Base-by-base conservation (phyloP, 2,329 filamentous ascomycete species). In the Aspergillus fischeri region DNA sequence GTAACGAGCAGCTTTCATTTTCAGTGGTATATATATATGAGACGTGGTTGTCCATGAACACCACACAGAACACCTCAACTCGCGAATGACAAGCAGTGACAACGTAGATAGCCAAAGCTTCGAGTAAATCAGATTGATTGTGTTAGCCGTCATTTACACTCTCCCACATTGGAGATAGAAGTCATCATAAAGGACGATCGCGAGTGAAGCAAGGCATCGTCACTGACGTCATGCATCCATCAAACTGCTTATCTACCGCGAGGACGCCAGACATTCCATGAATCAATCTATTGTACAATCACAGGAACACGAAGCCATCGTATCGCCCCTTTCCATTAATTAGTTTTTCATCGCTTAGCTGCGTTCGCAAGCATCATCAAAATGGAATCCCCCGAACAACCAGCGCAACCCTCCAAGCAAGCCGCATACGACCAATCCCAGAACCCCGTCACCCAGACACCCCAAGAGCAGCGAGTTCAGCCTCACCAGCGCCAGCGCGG, bases 401-500 rank as follows among this genome's bases (percentile, higher is more conserved):
- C 65, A 67, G 57, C 63, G 65, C 71, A 75, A 60, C 73, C 73
- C 3, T 68, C 71, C 21, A 72, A 73, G 60, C 54, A 74, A 68
- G 63, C 69, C 3, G 60, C 66, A 47, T 75, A 74, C 60, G 60
- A 60, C 35, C 70, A 73, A 60, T 27, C 66, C 52, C 57, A 59
- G 10, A 75, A 75, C 52, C 72, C 72, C n/a, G 58, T 74, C 6
- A 64, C 68, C 4, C 70, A 71, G 11, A 66, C 56, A 7, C 67
- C 70, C 42, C 56, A 56, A 20, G 67, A 70, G 42, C 69, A 71
- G 45, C 65, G 64, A 17, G 29, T 47, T 14, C 24, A 55, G 0
- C 49, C 53, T 11, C 54, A 52, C 3, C 41, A 47, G 4, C 60
- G 60, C 14, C 62, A 65, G 9, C 60, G 66, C 42, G 71, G 70